A percentile compares a stretch with the other conserved stretches of the same genome.
These are phyloP conservation scores for Cymbopogon flexuosus DNA, from an alignment of 202 grass and related monocot genomes.

Conservation along the genomic window DNA sequence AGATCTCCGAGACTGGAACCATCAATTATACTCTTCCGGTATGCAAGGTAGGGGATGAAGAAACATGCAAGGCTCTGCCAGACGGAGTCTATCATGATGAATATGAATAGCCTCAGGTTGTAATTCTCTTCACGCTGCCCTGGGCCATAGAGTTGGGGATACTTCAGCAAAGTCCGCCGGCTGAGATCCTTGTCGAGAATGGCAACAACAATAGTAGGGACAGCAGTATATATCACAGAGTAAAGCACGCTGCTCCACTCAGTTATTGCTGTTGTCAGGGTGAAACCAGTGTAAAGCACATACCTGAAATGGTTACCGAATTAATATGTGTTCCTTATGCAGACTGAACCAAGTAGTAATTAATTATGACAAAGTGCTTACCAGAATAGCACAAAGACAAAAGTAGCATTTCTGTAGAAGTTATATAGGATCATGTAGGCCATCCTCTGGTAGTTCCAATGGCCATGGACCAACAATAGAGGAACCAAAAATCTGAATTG, in stretches of 20 bases:
- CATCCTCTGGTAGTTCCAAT: conserved; percentile 99
- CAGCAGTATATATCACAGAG: conserved; percentile 82
- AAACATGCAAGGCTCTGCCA: conserved; percentile 87
- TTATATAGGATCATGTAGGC: conserved; percentile 97
- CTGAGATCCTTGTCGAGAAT: conserved; percentile 93
- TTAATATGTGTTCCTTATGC: conserved; percentile 18
- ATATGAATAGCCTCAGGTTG: conserved; percentile 80
- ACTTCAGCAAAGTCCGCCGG: conserved; percentile 72
- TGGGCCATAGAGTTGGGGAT: conserved; percentile 75
- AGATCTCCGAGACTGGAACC: conserved; percentile 71
- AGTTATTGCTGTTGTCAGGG: conserved; percentile 80
- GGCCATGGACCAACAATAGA: conserved; percentile 87
- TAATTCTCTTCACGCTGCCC: conserved; percentile 90
- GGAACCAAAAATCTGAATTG: conserved; percentile 92
- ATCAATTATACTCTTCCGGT: conserved; percentile 69
- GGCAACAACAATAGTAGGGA: conserved; percentile 78
- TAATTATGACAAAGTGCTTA: conserved; percentile 37
- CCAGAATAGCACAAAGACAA: conserved; percentile 97
- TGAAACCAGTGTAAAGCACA: conserved; percentile 86
- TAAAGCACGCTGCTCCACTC: conserved; percentile 94
- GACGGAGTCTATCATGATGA: conserved; percentile 70
- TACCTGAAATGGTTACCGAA: conserved; percentile 54
- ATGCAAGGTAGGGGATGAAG: conserved; percentile 85
- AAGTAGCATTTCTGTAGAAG: conserved; percentile 93
- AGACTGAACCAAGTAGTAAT: conserved; percentile 8